Evolutionary conservation across 106 monocot genomes (phyloP).

Genomic region (Dioscorea dumetorum): DNA sequence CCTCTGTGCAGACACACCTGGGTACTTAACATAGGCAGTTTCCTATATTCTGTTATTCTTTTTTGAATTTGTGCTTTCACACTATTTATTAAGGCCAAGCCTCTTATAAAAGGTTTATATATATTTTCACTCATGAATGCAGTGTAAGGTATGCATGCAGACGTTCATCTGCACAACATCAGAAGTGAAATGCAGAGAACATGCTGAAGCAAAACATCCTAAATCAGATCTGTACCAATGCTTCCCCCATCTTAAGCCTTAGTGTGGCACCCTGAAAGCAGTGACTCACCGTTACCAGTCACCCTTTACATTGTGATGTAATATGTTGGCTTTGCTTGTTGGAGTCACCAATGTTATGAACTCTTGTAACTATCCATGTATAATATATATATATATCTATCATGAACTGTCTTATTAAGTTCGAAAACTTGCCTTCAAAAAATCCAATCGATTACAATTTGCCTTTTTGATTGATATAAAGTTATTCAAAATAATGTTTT

Average conservation of each 20-base stretch:
- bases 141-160: slow-evolving; percentile 97
- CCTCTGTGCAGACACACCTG: too few relatives aligned
- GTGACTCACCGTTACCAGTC: too few relatives aligned
- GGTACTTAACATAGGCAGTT: too few relatives aligned
- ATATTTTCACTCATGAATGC: slow-evolving; percentile 13
- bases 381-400: not conserved
- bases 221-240: slow-evolving; percentile 52
- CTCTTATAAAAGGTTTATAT: not conserved
- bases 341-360: not conserved
- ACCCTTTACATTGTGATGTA: not conserved
- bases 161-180: slow-evolving; percentile 86
- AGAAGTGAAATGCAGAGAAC: slow-evolving; percentile 82
- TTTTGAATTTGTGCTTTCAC: not conserved
- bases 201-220: slow-evolving; percentile 87
- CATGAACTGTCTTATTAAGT: too few relatives aligned
- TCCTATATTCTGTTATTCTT: not conserved
- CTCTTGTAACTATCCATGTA: not conserved
- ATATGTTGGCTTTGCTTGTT: not conserved
- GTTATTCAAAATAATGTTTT: too few relatives aligned
- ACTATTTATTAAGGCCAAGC: not conserved
- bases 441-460: too few relatives aligned
- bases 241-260: slow-evolving; percentile 74
- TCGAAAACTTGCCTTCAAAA: too few relatives aligned
- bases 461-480: too few relatives aligned
- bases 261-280: not conserved